These are phyloP conservation scores for Phaeosphaeria sp. DNA, from an alignment of 2,329 filamentous ascomycete genomes.

Conservation along the genomic window DNA sequence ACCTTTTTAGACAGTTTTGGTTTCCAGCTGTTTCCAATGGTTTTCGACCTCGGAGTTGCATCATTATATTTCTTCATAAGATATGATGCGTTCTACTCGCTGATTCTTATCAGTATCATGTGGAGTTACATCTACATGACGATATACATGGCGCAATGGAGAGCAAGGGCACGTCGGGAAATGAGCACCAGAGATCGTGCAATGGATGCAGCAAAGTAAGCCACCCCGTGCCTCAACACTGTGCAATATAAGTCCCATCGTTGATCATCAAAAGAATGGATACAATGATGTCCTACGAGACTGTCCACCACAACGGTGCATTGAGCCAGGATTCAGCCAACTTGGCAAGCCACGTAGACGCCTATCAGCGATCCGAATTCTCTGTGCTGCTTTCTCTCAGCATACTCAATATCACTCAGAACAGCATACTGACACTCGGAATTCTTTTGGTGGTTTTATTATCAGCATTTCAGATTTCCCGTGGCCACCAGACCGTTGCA, in stretches of 20 bases:
- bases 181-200: constrained; percentile 56
- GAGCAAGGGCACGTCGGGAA: constrained; percentile 53
- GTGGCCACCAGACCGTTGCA: constrained; percentile 11
- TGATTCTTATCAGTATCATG: constrained; percentile 63
- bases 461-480: constrained; percentile 14
- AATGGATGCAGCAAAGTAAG: constrained; percentile 57
- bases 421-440: constrained; percentile 18
- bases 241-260: no score
- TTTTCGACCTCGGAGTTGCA: constrained; percentile 67
- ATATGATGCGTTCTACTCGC: constrained; percentile 68
- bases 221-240: no score
- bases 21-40: constrained; percentile 65
- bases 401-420: constrained; percentile 22
- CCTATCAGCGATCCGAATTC: constrained; percentile 23
- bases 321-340: no score
- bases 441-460: constrained; percentile 16
- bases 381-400: constrained; percentile 22
- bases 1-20: constrained; percentile 65
- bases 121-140: constrained; percentile 60
- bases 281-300: constrained; percentile 57
- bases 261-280: constrained; percentile 45
- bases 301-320: constrained; percentile 26
- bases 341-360: constrained; percentile 4
- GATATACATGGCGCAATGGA: constrained; percentile 59
- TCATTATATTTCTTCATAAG: constrained; percentile 66